Conservation (phyloP, 2,329 filamentous ascomycete genomes). For the Verticillium albo-atrum region DNA sequence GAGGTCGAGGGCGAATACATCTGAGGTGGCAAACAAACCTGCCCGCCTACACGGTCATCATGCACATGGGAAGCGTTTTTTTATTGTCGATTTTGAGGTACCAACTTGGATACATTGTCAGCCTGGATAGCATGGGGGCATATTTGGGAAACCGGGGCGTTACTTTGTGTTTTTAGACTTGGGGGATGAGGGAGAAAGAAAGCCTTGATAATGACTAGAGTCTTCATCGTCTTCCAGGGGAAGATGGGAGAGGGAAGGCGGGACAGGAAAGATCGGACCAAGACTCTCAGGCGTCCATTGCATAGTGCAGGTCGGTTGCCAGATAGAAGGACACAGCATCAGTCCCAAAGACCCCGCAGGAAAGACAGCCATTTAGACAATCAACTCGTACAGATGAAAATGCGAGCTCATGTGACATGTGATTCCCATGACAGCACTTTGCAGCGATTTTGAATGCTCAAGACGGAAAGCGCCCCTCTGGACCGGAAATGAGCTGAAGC, state of each 20-base stretch:
- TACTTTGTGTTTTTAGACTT: background rate
- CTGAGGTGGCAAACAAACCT: slow-evolving; percentile 9
- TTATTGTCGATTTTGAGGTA: background rate
- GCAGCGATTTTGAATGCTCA: background rate
- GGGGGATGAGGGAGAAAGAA: background rate
- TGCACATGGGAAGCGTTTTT: background rate
- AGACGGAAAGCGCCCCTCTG: background rate
- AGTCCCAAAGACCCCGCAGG: background rate
- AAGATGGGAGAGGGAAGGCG: background rate
- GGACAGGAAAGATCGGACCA: background rate
- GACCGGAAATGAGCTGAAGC: background rate
- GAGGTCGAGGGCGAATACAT: slow-evolving; percentile 26
- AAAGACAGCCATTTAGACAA: background rate
- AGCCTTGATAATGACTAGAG: background rate
- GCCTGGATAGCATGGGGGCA: background rate
- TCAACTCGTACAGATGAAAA: too few species aligned
- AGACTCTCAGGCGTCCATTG: too few species aligned
- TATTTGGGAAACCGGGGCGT: background rate
- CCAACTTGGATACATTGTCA: background rate
- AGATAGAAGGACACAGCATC: background rate
- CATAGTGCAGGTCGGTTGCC: background rate
- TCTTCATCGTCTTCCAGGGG: background rate
- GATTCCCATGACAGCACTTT: background rate
- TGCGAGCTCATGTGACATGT: background rate
- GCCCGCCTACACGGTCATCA: background rate